Evolutionary conservation across 176 grass and related monocot genomes (phyloP), one percentile per base, ranked within the genome.

Genomic region (Dendrocalamus sinicus): DNA sequence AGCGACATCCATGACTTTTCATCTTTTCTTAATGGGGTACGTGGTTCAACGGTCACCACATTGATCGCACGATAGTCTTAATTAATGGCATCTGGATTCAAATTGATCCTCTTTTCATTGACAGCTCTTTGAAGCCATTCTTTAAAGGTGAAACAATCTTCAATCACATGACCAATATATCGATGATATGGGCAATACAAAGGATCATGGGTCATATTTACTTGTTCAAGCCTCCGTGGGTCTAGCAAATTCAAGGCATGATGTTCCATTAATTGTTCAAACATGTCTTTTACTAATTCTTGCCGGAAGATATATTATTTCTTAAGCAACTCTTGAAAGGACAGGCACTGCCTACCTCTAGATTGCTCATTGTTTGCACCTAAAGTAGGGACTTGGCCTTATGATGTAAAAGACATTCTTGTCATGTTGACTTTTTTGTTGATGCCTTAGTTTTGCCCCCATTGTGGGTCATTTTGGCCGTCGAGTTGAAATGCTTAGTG

Each of bases 301-400:
- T 41, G 5, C 0, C 3, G 24, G 7, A 83, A 83, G 16, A 61
- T 22, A 1, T 83, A 83, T 4, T n/a, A 6, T 23, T 83, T 83
- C 54, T 83, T 83, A 4, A 73, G 69, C 0, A 83, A 1, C 0
- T 73, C 68, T 20, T 47, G 15, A 0, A 73, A 0, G 1, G 44
- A 0, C 3, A 37, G 12, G 0, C 1, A 8, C 0, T 30, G 4
- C 23, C 14, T 6, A 8, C 7, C 13, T 1, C 3, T 0, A 5
- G 5, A 7, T 60, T 72, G 40, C 0, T 48, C 68, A 2, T 0
- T 12, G 2, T 2, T 32, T 0, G 15, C 1, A 0, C 68, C 39
- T 0, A 83, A 4, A 0, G 3, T 9, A 2, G 53, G 68, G 7
- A 35, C 24, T 0, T 3, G 12, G 2, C 14, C 9, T 46, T 45